Percentiles rank a stretch among this genome's conserved stretches.
Evolutionary conservation across 2,329 filamentous ascomycete genomes (phyloP).

Genomic region (Exserohilum rostratum): DNA sequence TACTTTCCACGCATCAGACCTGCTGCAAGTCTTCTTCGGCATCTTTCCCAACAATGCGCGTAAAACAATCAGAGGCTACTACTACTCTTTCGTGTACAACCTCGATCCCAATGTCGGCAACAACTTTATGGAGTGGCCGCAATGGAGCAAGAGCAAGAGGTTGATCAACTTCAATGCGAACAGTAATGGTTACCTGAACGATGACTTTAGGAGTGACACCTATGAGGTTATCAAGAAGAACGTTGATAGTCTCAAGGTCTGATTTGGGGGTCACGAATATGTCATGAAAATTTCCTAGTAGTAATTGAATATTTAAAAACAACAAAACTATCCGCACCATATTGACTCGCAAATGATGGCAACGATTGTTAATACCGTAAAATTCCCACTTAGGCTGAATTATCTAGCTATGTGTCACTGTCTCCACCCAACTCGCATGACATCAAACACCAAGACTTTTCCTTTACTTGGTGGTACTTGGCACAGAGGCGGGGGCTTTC

Average conservation of each 20-base stretch:
- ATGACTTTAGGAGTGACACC: conserved; percentile 57
- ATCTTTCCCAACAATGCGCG: conserved; percentile 67
- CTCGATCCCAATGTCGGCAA: conserved; percentile 69
- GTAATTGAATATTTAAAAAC: no score
- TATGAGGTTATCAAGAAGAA: conserved; percentile 51
- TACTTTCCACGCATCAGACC: conserved; percentile 75
- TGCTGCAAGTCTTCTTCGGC: conserved; percentile 72
- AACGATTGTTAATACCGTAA: no score
- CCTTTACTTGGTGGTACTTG: no score
- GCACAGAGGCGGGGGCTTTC: no score
- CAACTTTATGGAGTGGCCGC: conserved; percentile 57
- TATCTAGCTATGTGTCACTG: no score
- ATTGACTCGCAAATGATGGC: no score
- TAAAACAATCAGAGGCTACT: conserved; percentile 68
- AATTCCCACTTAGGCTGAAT: no score
- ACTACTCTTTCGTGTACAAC: conserved; percentile 73
- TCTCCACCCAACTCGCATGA: no score
- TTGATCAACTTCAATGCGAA: conserved; percentile 58
- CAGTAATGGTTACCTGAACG: conserved; percentile 48
- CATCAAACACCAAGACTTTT: no score
- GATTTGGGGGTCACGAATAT: neutral
- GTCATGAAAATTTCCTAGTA: no score
- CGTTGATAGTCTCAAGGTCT: conserved; percentile 23
- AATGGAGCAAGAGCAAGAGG: conserved; percentile 58
- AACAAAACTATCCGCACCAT: no score